Evolutionary conservation across 768 basidiomycete genomes (phyloP).

Genomic region (Pilatotrama ljubarskyi): DNA sequence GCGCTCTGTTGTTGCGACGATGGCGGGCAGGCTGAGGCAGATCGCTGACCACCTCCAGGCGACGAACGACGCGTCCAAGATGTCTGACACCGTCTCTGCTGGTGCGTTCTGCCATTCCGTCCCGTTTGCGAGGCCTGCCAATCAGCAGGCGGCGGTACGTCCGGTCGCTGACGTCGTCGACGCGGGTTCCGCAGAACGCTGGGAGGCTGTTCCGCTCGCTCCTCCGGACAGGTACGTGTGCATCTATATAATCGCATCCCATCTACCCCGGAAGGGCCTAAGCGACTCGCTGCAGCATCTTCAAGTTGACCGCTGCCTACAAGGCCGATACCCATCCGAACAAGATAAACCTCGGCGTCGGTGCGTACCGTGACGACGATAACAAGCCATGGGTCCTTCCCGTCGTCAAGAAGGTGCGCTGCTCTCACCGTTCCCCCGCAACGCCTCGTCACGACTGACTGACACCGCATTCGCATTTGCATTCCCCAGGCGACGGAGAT

Average conservation of each 20-base stretch:
- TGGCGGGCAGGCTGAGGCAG: conserved; percentile 54
- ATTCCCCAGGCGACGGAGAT: conserved; percentile 64
- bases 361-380: conserved; percentile 87
- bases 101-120: conserved; percentile 42
- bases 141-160: conserved; percentile 8
- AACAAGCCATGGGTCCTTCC: conserved; percentile 92
- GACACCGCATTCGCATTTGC: background rate
- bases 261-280: conserved; percentile 15
- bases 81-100: conserved; percentile 41
- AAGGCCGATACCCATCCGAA: conserved; percentile 72
- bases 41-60: conserved; percentile 52
- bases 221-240: conserved; percentile 74
- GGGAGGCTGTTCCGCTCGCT: conserved; percentile 77
- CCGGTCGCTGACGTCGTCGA: conserved; percentile 15
- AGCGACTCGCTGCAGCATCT: conserved; percentile 56
- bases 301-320: conserved; percentile 88
- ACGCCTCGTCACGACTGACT: background rate
- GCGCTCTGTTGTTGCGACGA: conserved; percentile 6
- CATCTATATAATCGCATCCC: background rate
- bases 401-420: conserved; percentile 78
- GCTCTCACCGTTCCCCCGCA: background rate
- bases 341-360: conserved; percentile 92
- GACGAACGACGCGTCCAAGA: conserved; percentile 33
- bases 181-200: conserved; percentile 51
- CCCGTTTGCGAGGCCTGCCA: conserved; percentile 1